phyloP scores from a whole-genome alignment of 1,284 basidiomycete genomes.

The Microbotryum intermedium region DNA sequence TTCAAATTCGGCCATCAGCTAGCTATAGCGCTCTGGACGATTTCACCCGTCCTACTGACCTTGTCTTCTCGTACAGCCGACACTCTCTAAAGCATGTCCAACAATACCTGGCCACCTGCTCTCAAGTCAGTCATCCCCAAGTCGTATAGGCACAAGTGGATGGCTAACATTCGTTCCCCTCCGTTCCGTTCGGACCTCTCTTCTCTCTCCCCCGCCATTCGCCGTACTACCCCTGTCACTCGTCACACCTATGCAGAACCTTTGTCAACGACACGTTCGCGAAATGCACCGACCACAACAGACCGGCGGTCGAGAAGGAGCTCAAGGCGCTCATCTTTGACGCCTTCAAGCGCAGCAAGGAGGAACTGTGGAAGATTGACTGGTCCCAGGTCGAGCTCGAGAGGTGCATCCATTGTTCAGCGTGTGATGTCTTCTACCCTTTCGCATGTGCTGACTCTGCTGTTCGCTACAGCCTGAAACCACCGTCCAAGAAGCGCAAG shows the following conservation, averaged over 20 bases:
- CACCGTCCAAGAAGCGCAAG: constrained; percentile 54
- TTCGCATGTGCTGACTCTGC: constrained; percentile 13
- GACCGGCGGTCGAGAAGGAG: constrained; percentile 41
- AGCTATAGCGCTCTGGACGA: not conserved
- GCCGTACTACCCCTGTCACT: not conserved
- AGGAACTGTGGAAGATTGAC: constrained; percentile 78
- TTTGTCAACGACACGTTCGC: constrained; percentile 37
- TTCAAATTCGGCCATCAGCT: too few relatives aligned
- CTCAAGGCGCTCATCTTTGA: constrained; percentile 41
- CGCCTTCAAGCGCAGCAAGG: constrained; percentile 43
- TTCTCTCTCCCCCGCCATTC: not conserved
- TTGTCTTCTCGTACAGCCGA: not conserved
- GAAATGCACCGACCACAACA: constrained; percentile 39
- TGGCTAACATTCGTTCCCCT: not conserved
- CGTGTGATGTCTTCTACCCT: not conserved
- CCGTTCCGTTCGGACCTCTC: too few relatives aligned
- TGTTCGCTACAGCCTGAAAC: constrained; percentile 51
- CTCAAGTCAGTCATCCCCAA: constrained; percentile 19
- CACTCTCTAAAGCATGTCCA: not conserved
- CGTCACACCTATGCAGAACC: constrained; percentile 22
- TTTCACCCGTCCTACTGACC: not conserved
- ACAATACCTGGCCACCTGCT: constrained; percentile 21
- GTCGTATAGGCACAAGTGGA: not conserved
- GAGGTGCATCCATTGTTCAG: constrained; percentile 47
- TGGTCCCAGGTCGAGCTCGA: constrained; percentile 72